Base-by-base conservation (phyloP, 441 rosid genomes). In the Populus hybrid region DNA sequence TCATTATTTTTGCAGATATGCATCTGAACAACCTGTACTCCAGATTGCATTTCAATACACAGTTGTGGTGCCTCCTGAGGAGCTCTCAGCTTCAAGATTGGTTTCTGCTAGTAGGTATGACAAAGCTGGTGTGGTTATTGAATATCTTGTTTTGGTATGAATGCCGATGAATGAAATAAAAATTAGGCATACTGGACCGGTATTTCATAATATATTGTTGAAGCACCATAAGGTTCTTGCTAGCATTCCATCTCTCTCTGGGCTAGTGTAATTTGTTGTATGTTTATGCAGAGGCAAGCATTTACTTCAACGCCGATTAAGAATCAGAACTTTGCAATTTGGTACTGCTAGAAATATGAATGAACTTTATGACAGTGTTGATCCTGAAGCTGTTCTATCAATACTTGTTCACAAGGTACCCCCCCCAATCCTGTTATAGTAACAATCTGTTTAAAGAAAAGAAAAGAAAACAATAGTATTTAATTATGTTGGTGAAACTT, bases 41-140 rank as follows among this genome's bases (percentile, higher is more conserved):
- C 99, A 96, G 85, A 93, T 94, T 79, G 99, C 98, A 63, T 96
- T 96, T 85, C 98, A 93, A 80, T 94, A 93, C 82, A 88, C 99
- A 36, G 94, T 93, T 75, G 87, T 94, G 53, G 97, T 89, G 80
- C 94, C 97, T 69, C 97, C 97, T 16, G 94, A 93, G 81, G 97
- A 89, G 73, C 91, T 84, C 73, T 75, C 93, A 75, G 84, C 79
- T 84, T 81, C 93, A 24, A 86, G 81, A 77, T 76, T 82, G 81
- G 81, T 80, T 83, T 82, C 98, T 79, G 80, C 84, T 81, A 90
- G 87, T 82, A 89, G 98, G 99, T 95, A 91, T 67, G 92, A 66
- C 70, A 78, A 64, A 57, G 69, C 67, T 78, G 59, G 61, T 50
- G 28, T 40, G 11, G 53, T 36, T 57, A 14, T 20, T 68, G 68